Base-by-base conservation (phyloP, 331 rosid species). In the Malus hybrid region DNA sequence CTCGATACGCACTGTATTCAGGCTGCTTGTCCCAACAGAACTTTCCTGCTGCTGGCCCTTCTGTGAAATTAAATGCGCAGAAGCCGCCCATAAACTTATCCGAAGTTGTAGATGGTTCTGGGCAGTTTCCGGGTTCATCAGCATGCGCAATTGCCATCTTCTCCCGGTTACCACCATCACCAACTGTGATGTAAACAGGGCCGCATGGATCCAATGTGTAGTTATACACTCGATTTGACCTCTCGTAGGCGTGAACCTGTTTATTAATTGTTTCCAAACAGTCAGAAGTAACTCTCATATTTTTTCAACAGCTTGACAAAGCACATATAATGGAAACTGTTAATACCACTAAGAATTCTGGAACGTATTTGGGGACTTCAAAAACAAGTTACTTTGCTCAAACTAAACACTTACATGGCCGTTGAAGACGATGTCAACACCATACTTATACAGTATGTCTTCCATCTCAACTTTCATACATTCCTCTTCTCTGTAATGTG, bases 11-110 rank as follows among this genome's bases (percentile, higher is more conserved):
- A 59, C 99, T 94, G 46, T 88, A 91, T 29, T 88, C 95, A 10
- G 97, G 99, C 76, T 94, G 99, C 74, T 48, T 78, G 57, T 91
- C 91, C 99, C 99, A 91, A 84, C 99, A 94, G 86, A 94, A 94
- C 61, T 88, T 82, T 66, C 97, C 97, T 55, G 84, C 84, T 28
- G 98, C 96, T 0, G 96, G 97, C 18, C 99, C 99, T 7, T 95
- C 79, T 2, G 93, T 94, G 74, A 91, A 94, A 81, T 94, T 94
- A 67, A 84, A 91, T 16, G 97, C 93, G 48, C 99, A 94, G 71
- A 83, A 88, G 42, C 89, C 93, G 4, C 89, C 94, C 85, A 86
- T 87, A 46, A 19, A 79, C 15, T 22, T 67, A 69, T 83, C 94
- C 1, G 89, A 86, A 59, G 94, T 90, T 55, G 83, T 80, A 66